Evolutionary conservation across 2,329 filamentous ascomycete species (phyloP).

Genomic region (Arthrobotrys pseudoclavata): DNA sequence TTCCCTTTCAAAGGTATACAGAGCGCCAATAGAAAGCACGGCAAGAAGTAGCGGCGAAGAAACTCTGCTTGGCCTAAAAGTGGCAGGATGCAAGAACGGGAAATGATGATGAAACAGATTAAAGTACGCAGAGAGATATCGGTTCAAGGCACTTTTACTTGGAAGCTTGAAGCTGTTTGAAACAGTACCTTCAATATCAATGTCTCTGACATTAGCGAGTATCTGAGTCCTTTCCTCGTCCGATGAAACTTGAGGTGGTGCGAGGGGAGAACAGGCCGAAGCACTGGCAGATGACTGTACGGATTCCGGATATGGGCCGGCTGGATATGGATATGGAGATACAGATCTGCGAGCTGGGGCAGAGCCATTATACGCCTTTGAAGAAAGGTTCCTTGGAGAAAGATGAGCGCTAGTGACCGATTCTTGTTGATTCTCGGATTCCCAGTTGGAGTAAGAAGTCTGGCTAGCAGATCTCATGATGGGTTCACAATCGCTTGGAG

Average conservation of each 20-base stretch:
- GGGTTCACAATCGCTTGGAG: slow-evolving; percentile 59
- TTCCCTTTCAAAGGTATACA: slow-evolving; percentile 97
- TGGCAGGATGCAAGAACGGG: slow-evolving; percentile 92
- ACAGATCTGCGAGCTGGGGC: slow-evolving; percentile 50
- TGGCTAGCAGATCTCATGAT: slow-evolving; percentile 60
- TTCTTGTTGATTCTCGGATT: slow-evolving; percentile 57
- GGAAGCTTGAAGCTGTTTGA: slow-evolving; percentile 92
- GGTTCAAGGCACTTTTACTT: slow-evolving; percentile 82
- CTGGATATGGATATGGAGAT: slow-evolving; percentile 55
- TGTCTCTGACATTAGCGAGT: slow-evolving; percentile 84
- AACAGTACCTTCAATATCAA: slow-evolving; percentile 84
- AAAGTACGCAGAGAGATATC: slow-evolving; percentile 95
- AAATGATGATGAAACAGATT: slow-evolving; percentile 96
- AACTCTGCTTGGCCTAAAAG: slow-evolving; percentile 83
- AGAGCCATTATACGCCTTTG: slow-evolving; percentile 50
- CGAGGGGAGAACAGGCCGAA: slow-evolving; percentile 73
- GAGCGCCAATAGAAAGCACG: slow-evolving; percentile 91
- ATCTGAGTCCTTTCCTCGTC: slow-evolving; percentile 90
- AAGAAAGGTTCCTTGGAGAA: slow-evolving; percentile 48
- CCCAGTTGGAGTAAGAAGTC: slow-evolving; percentile 59
- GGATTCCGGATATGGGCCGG: slow-evolving; percentile 57
- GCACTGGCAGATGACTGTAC: slow-evolving; percentile 55
- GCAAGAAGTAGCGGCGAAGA: slow-evolving; percentile 88
- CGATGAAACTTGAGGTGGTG: slow-evolving; percentile 82
- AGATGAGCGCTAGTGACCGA: slow-evolving; percentile 51